These are phyloP conservation scores for Colletotrichum godetiae DNA, from an alignment of 2,329 filamentous ascomycete species.

Conservation along the genomic window DNA sequence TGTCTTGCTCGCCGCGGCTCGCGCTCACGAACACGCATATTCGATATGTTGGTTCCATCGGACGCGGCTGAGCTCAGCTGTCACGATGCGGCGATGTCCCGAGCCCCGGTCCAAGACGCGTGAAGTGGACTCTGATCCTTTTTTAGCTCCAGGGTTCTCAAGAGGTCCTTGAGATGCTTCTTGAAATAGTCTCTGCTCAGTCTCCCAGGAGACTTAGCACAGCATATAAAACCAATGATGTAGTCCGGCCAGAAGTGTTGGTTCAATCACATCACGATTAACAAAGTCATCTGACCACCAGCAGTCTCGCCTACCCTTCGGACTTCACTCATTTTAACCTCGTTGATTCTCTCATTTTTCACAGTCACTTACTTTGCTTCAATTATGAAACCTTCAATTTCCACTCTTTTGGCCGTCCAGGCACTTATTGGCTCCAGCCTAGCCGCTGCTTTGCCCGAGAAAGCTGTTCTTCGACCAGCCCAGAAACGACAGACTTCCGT, in stretches of 20 bases:
- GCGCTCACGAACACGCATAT: neutral
- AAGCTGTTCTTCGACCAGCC: conserved; percentile 22
- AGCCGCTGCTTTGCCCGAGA: conserved; percentile 16
- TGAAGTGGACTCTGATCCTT: conserved; percentile 5
- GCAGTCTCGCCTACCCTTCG: neutral
- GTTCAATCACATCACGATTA: neutral
- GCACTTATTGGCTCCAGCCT: conserved; percentile 10
- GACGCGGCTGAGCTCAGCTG: neutral
- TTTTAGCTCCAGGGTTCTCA: neutral
- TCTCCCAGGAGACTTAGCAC: neutral
- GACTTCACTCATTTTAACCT: neutral
- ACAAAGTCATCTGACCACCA: neutral
- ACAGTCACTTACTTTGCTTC: neutral
- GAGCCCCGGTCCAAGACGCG: neutral
- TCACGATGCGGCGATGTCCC: neutral
- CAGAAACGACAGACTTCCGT: conserved; percentile 10
- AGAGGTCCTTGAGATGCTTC: neutral
- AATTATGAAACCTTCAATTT: conserved; percentile 14
- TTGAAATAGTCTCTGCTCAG: neutral
- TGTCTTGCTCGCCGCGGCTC: neutral
- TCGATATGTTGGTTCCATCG: neutral
- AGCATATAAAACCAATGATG: neutral
- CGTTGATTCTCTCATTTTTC: neutral
- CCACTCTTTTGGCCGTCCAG: conserved; percentile 21
- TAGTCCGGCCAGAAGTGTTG: neutral